phyloP scores from a whole-genome alignment of 345 rosid genomes.

The Eutrema heterophyllum region DNA sequence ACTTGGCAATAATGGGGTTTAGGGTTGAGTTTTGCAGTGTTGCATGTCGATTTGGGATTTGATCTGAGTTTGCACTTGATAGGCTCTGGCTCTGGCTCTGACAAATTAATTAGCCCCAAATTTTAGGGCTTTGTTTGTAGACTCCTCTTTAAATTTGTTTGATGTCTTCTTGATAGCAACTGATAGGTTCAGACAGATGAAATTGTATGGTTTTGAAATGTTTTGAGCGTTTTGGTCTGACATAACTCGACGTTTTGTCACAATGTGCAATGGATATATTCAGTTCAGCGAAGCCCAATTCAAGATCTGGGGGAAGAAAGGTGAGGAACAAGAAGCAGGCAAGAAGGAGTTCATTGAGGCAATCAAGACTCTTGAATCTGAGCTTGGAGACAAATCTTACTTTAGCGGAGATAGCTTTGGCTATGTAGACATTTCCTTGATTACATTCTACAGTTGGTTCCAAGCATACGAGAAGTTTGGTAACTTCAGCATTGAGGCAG shows the following conservation, averaged over 20 bases:
- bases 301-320: conserved; percentile 18
- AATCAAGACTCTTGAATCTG: conserved; percentile 21
- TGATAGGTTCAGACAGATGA: too few species aligned
- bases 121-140: not conserved
- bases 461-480: conserved; percentile 24
- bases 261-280: not conserved
- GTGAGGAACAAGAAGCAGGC: conserved; percentile 23
- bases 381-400: conserved; percentile 27
- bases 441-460: conserved; percentile 24
- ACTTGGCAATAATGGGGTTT: not conserved
- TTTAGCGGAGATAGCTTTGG: conserved; percentile 27
- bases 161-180: not conserved
- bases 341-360: conserved; percentile 16
- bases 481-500: conserved; percentile 25
- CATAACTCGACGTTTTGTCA: not conserved
- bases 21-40: not conserved
- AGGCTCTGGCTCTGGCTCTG: too few species aligned
- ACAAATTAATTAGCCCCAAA: not conserved
- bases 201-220: not conserved
- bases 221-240: not conserved
- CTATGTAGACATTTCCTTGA: conserved; percentile 20
- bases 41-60: not conserved
- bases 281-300: not conserved
- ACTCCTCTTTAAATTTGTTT: not conserved
- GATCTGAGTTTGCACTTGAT: not conserved